Conservation (phyloP, 139 green algal species). For the Picochlorum sp. region DNA sequence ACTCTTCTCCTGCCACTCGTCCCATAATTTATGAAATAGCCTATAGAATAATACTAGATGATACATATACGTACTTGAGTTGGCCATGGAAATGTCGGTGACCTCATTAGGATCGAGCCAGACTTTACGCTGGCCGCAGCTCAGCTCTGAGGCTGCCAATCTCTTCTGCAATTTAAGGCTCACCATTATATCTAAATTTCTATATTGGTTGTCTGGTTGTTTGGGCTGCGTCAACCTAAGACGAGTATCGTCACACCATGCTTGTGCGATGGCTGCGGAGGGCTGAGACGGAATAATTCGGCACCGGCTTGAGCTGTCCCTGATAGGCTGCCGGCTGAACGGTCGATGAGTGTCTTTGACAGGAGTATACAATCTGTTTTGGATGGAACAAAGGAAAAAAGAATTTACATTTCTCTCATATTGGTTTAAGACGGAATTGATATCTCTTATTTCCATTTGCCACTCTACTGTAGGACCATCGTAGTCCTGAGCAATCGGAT, state of each 20-base stretch:
- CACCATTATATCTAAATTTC: conserved; percentile 67
- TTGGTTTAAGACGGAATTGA: neutral
- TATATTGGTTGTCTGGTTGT: neutral
- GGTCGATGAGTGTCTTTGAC: neutral
- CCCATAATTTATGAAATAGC: neutral
- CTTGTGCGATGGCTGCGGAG: neutral
- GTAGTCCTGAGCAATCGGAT: too few relatives aligned
- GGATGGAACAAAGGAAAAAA: too few relatives aligned
- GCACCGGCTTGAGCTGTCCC: too few relatives aligned
- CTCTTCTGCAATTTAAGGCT: conserved; percentile 98
- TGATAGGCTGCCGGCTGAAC: neutral
- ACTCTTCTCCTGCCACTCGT: neutral
- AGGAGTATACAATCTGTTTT: conserved; percentile 12
- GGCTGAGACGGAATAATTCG: neutral
- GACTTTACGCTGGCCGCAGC: conserved; percentile 87
- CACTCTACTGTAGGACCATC: too few relatives aligned
- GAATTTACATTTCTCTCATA: neutral
- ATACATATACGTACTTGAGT: conserved; percentile 82
- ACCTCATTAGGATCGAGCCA: conserved; percentile 99
- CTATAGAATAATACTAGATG: neutral
- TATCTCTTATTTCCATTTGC: too few relatives aligned
- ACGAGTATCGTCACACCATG: too few relatives aligned
- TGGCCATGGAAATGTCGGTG: conserved; percentile 99
- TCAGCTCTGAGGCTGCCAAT: conserved; percentile 89
- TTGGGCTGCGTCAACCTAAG: too few relatives aligned